These are phyloP conservation scores for Heliamphora exappendiculata DNA, from an alignment of 148 eudicot genomes.

Conservation along the genomic window DNA sequence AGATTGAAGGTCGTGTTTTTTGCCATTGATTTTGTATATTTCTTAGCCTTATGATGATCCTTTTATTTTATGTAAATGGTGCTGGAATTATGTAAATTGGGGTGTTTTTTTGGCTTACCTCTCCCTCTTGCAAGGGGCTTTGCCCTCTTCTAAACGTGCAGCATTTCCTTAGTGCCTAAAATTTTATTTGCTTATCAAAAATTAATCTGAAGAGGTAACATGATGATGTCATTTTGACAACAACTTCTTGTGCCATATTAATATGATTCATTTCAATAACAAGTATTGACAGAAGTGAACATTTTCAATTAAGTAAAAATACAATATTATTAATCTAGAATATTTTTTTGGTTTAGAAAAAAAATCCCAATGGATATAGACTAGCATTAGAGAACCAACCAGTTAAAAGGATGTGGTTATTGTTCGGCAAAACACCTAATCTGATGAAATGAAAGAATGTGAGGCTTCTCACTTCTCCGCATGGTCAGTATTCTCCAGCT, in stretches of 20 bases:
- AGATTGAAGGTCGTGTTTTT: too few relatives aligned
- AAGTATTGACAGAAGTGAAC: not conserved
- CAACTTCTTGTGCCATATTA: not conserved
- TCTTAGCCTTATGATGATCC: too few relatives aligned
- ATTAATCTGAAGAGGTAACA: not conserved
- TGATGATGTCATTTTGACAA: not conserved
- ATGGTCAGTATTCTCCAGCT: not conserved
- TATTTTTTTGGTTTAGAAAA: not conserved
- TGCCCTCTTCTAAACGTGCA: too few relatives aligned
- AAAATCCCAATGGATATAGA: not conserved
- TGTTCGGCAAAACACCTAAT: not conserved
- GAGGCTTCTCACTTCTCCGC: not conserved
- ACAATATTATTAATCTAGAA: not conserved
- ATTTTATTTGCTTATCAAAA: too few relatives aligned
- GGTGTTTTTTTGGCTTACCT: too few relatives aligned
- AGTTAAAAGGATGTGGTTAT: not conserved
- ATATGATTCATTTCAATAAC: not conserved
- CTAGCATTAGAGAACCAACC: not conserved
- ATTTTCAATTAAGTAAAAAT: not conserved
- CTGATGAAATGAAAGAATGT: not conserved
- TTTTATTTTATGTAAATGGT: too few relatives aligned
- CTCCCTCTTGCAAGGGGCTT: too few relatives aligned
- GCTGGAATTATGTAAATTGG: too few relatives aligned
- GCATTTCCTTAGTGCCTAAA: too few relatives aligned
- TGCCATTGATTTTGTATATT: too few relatives aligned